phyloP scores from a whole-genome alignment of 1,139 yeast genomes.

The Yamadazyma taylorii region DNA sequence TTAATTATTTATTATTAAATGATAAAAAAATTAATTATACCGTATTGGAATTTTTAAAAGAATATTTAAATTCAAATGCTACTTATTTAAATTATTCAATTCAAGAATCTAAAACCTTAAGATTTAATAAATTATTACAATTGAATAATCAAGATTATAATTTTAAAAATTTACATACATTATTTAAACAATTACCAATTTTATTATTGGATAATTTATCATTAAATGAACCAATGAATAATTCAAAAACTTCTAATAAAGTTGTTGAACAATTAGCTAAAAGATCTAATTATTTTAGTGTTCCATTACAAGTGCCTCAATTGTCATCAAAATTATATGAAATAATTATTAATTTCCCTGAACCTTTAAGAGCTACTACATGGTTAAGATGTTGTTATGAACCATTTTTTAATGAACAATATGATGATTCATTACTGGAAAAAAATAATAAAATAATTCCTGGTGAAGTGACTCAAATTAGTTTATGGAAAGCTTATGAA shows the following conservation, averaged over 20 bases:
- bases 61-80: conserved; percentile 42
- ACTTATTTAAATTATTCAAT: conserved; percentile 33
- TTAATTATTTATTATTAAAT: conserved; percentile 33
- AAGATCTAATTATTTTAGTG: conserved; percentile 37
- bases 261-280: conserved; percentile 32
- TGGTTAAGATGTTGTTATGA: conserved; percentile 95
- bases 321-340: conserved; percentile 60
- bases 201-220: conserved; percentile 46
- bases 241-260: conserved; percentile 24
- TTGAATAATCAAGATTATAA: conserved; percentile 23
- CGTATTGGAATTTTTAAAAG: conserved; percentile 39
- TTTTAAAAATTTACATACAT: conserved; percentile 40
- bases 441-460: conserved; percentile 26
- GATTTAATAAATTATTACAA: conserved; percentile 36
- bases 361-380: conserved; percentile 88
- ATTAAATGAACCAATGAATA: conserved; percentile 24
- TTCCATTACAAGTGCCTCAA: conserved; percentile 61
- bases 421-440: conserved; percentile 23
- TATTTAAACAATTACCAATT: conserved; percentile 60
- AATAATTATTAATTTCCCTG: conserved; percentile 65
- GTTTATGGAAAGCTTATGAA: conserved; percentile 95
- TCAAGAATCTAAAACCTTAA: conserved; percentile 31
- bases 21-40: conserved; percentile 37
- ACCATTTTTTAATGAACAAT: conserved; percentile 36
- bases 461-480: conserved; percentile 92